Evolutionary conservation across 768 basidiomycete genomes (phyloP).

Genomic region (Hericium erinaceus): DNA sequence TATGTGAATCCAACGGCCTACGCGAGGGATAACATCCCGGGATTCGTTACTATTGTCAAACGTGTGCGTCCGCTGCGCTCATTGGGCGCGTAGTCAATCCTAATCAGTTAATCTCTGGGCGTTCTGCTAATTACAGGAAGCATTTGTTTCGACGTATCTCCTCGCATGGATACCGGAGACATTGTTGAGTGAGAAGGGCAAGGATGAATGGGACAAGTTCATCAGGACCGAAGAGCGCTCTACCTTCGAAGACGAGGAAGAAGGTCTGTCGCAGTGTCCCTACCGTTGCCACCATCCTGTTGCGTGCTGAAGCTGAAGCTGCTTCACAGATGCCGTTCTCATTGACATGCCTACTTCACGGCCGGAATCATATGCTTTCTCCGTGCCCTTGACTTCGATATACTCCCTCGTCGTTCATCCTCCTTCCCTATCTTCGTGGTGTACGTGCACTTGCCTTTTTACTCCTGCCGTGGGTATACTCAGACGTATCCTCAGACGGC

Average conservation of each 20-base stretch:
- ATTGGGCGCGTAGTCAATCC: neutral
- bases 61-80: conserved; percentile 35
- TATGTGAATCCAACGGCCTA: conserved; percentile 93
- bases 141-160: conserved; percentile 64
- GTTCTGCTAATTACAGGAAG: conserved; percentile 41
- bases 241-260: conserved; percentile 53
- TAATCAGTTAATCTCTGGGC: neutral
- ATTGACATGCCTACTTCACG: conserved; percentile 77
- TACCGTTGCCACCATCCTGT: neutral
- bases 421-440: conserved; percentile 79
- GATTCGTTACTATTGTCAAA: conserved; percentile 88
- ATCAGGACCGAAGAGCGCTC: conserved; percentile 70
- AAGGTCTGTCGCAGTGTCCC: conserved; percentile 37
- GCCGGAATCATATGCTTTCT: conserved; percentile 91
- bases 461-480: conserved; percentile 19
- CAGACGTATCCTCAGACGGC: conserved; percentile 47
- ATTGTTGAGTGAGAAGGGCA: conserved; percentile 72
- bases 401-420: conserved; percentile 84
- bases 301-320: conserved; percentile 9
- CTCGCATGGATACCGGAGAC: conserved; percentile 93
- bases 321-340: conserved; percentile 60
- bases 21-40: conserved; percentile 86
- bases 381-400: conserved; percentile 82
- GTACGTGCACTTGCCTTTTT: conserved; percentile 29
- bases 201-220: conserved; percentile 86